Conservation (phyloP, 2,329 filamentous ascomycete genomes). For the Acephala macrosclerotiorum region DNA sequence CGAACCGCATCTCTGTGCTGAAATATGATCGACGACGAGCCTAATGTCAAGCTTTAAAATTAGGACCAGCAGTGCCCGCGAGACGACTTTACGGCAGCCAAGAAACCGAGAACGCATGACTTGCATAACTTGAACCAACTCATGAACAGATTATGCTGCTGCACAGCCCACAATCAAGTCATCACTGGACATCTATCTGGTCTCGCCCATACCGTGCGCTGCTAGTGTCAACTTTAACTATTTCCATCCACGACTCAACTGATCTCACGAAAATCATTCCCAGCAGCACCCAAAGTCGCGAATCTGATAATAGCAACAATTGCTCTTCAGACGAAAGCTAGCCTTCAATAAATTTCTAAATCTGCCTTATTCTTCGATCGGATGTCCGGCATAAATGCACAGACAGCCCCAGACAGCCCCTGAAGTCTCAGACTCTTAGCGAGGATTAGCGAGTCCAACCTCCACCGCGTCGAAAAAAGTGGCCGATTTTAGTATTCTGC, state of each 20-base stretch:
- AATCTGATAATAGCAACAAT: background rate
- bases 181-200: background rate
- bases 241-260: background rate
- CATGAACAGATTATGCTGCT: background rate
- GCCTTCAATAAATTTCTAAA: background rate
- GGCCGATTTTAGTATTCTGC: too few species aligned
- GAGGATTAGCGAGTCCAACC: conserved; percentile 1
- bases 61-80: conserved; percentile 1
- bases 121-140: background rate
- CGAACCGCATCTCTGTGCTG: background rate
- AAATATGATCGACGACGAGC: background rate
- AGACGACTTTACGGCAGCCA: conserved; percentile 1
- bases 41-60: background rate
- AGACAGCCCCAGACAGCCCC: background rate
- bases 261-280: background rate
- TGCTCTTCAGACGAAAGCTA: background rate
- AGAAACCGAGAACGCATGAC: conserved; percentile 2
- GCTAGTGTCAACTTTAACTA: background rate
- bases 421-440: background rate
- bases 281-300: background rate
- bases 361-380: background rate
- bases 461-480: background rate
- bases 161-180: background rate
- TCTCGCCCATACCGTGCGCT: background rate
- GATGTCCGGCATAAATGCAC: background rate